Percentiles rank a stretch among this genome's conserved stretches.
These are phyloP conservation scores for Podospora sp. DNA, from an alignment of 495 filamentous ascomycete species.

Conservation along the genomic window DNA sequence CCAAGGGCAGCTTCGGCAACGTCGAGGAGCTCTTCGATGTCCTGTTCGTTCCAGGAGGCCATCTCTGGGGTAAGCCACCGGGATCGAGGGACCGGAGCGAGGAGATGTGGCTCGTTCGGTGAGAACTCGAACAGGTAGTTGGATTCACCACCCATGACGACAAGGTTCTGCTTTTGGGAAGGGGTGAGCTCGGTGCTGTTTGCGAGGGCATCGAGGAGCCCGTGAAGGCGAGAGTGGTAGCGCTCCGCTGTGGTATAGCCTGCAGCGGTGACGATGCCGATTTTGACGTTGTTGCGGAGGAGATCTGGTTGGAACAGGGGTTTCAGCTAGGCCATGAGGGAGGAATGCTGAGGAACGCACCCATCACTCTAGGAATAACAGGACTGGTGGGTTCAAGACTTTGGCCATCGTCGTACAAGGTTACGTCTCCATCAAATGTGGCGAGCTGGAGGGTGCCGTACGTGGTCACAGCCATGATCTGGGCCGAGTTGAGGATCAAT, in stretches of 20 bases:
- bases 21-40: conserved; percentile 78
- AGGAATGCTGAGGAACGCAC: conserved; percentile 26
- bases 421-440: conserved; percentile 97
- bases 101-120: conserved; percentile 53
- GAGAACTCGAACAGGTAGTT: conserved; percentile 86
- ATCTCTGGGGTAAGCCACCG: conserved; percentile 89
- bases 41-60: conserved; percentile 76
- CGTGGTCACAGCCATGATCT: conserved; percentile 80
- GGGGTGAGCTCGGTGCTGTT: conserved; percentile 58
- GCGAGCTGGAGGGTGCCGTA: conserved; percentile 74
- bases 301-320: conserved; percentile 41
- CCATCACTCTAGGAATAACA: conserved; percentile 75
- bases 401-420: conserved; percentile 91
- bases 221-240: conserved; percentile 83
- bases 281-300: conserved; percentile 62
- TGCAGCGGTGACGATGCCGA: conserved; percentile 96
- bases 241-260: conserved; percentile 85
- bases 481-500: conserved; percentile 89
- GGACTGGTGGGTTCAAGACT: conserved; percentile 72
- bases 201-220: conserved; percentile 81
- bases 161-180: conserved; percentile 69
- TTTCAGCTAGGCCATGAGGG: background rate
- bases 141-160: conserved; percentile 85
- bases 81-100: conserved; percentile 63
- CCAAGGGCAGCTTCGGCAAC: conserved; percentile 80